These are phyloP conservation scores for Ceratocystis albifundus DNA, from an alignment of 2,329 filamentous ascomycete genomes.

Conservation along the genomic window DNA sequence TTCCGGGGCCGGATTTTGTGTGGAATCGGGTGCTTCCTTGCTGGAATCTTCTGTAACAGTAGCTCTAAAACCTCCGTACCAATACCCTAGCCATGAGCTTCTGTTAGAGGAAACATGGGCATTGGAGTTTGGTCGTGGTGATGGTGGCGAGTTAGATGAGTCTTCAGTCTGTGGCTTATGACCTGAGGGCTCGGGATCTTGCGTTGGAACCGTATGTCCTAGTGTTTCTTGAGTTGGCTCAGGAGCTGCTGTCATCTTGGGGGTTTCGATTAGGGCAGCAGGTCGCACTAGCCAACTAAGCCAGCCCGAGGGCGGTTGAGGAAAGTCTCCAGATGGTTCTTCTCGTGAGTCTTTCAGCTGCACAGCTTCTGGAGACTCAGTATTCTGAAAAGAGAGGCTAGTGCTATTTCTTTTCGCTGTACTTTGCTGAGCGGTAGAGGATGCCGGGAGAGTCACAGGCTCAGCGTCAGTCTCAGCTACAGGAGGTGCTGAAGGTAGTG, in stretches of 20 bases:
- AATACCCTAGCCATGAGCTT: slow-evolving; percentile 4
- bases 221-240: not conserved
- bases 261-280: slow-evolving; percentile 24
- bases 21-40: not conserved
- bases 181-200: not conserved
- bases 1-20: not conserved
- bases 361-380: not conserved
- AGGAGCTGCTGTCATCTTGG: not conserved
- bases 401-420: too few species aligned
- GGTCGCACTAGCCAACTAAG: slow-evolving; percentile 41
- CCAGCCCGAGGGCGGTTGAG: slow-evolving; percentile 35
- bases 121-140: not conserved
- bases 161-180: not conserved
- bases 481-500: not conserved
- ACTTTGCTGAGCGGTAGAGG: too few species aligned
- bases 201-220: not conserved
- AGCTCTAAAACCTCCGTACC: not conserved
- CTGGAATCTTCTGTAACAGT: not conserved
- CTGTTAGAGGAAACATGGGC: not conserved
- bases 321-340: not conserved
- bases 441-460: too few species aligned
- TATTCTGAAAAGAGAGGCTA: too few species aligned
- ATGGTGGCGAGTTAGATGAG: not conserved
- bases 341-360: not conserved
- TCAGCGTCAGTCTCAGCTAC: too few species aligned